phyloP scores from a whole-genome alignment of 345 rosid genomes.

The Heritiera fomes region DNA sequence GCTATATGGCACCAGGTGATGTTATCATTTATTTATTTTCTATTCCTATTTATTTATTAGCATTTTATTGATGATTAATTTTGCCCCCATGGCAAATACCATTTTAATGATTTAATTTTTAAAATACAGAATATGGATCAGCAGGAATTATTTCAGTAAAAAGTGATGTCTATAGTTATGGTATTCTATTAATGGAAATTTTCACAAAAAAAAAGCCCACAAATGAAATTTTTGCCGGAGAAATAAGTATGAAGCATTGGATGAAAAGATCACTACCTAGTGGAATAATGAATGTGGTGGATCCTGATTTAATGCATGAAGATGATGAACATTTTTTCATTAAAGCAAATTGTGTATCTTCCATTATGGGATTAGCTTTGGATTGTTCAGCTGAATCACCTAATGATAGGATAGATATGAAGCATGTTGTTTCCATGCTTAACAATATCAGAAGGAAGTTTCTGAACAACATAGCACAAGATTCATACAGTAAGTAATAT shows the following conservation, averaged over 20 bases:
- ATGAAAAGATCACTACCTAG: background rate
- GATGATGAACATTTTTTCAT: background rate
- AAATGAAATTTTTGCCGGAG: background rate
- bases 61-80: too few species aligned
- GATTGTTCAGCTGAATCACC: constrained; percentile 7
- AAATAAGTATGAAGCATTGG: background rate
- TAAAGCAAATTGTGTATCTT: background rate
- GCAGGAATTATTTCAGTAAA: background rate
- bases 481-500: too few species aligned
- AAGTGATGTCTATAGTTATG: background rate
- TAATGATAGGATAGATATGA: too few species aligned
- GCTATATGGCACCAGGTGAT: background rate
- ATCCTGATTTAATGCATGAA: background rate
- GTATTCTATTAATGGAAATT: background rate
- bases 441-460: too few species aligned
- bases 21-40: background rate
- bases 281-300: background rate
- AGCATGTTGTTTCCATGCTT: too few species aligned
- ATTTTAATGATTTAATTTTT: background rate
- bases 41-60: background rate
- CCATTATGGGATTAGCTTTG: constrained; percentile 12
- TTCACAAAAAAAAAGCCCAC: background rate
- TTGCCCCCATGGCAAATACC: background rate
- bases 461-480: too few species aligned
- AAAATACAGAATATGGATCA: background rate